Evolutionary conservation across 2,329 filamentous ascomycete genomes (phyloP).

Genomic region (Calycina herbarum): DNA sequence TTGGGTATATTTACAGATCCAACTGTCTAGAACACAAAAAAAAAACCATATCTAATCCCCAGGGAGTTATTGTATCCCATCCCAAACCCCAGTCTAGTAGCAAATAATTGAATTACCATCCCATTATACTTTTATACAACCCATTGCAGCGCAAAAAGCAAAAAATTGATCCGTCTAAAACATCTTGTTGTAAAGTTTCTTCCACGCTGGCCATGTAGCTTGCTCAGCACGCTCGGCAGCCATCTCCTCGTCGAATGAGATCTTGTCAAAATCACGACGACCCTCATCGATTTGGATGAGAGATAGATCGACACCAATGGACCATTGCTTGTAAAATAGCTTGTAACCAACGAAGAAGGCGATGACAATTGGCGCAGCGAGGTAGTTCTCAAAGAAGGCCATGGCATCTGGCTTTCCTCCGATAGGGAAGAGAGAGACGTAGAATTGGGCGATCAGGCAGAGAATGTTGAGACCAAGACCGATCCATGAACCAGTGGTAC

Average conservation of each 20-base stretch:
- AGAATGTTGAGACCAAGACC: constrained; percentile 66
- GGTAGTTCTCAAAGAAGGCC: constrained; percentile 45
- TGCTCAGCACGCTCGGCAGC: constrained; percentile 34
- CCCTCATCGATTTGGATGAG: constrained; percentile 36
- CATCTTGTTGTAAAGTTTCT: constrained; percentile 23
- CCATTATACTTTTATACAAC: constrained; percentile 1
- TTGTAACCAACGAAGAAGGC: constrained; percentile 67
- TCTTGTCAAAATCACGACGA: constrained; percentile 35
- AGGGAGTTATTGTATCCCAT: background rate
- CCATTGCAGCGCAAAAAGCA: background rate
- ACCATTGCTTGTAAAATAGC: constrained; percentile 44
- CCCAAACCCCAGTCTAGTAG: background rate
- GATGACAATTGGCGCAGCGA: constrained; percentile 58
- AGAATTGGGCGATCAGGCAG: constrained; percentile 60
- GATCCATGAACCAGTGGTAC: constrained; percentile 67
- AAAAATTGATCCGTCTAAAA: constrained; percentile 7
- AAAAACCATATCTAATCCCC: background rate
- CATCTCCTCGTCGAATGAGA: constrained; percentile 34
- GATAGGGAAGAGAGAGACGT: constrained; percentile 50
- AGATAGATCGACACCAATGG: constrained; percentile 30
- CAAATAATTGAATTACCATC: background rate
- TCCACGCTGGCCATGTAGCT: constrained; percentile 33
- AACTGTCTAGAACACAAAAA: background rate
- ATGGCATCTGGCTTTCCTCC: constrained; percentile 44
- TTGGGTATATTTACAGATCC: constrained; percentile 7